phyloP scores from a whole-genome alignment of 345 rosid species.

The Leavenworthia alabamica region DNA sequence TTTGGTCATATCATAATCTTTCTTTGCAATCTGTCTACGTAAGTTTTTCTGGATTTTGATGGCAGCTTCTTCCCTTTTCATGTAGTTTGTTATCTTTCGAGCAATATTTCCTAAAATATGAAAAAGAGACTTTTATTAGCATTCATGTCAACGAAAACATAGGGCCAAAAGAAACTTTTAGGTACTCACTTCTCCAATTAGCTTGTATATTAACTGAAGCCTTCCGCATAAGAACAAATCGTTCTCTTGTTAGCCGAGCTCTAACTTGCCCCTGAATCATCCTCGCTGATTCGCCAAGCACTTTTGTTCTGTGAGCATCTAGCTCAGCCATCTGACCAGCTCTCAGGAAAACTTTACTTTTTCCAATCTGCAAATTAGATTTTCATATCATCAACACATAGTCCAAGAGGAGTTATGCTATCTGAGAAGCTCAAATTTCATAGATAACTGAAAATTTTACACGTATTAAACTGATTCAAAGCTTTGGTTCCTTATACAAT shows the following conservation, averaged over 20 bases:
- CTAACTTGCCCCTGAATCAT: slow-evolving; percentile 52
- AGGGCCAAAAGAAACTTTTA: not conserved
- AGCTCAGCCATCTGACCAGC: slow-evolving; percentile 77
- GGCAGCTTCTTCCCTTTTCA: slow-evolving; percentile 57
- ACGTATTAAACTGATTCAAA: no score
- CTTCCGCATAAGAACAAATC: slow-evolving; percentile 37
- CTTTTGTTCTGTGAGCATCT: slow-evolving; percentile 54
- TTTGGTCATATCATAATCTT: slow-evolving; percentile 35
- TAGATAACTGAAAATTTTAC: no score
- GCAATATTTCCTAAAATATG: slow-evolving; percentile 48
- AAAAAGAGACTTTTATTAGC: slow-evolving; percentile 9
- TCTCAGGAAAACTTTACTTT: slow-evolving; percentile 64
- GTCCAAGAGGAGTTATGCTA: not conserved
- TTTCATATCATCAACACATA: slow-evolving; percentile 10
- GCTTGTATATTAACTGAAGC: slow-evolving; percentile 63
- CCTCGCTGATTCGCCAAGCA: slow-evolving; percentile 52
- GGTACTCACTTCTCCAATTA: slow-evolving; percentile 69
- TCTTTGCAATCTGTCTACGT: slow-evolving; percentile 55
- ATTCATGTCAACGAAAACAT: not conserved
- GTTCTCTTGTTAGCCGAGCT: slow-evolving; percentile 41
- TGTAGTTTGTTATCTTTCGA: slow-evolving; percentile 29
- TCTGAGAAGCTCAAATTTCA: no score
- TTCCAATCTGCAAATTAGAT: slow-evolving; percentile 59
- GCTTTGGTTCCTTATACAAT: no score
- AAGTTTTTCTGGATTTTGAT: slow-evolving; percentile 61